Evolutionary conservation across 2,329 filamentous ascomycete genomes (phyloP), one percentile per base, ranked within the genome.

Genomic region (Eurotiales sp.): DNA sequence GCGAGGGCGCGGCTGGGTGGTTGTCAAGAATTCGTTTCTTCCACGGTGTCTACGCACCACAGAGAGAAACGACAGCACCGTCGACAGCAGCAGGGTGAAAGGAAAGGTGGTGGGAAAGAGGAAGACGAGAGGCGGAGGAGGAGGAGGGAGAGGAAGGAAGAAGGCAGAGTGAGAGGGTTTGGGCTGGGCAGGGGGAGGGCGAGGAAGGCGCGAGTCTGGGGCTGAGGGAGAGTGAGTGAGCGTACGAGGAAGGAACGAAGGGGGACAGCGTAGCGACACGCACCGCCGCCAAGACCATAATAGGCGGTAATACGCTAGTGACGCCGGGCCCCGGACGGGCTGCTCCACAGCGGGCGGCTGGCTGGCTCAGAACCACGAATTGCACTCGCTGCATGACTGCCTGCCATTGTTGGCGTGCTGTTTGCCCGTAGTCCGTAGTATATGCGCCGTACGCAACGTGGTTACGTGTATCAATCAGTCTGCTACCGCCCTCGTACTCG

Each of bases 31-130:
- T 43, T 59, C 59, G 56, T 59, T 59, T 60, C 59, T 59, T 57
- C 34, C 56, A 54, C 55, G 53, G 56, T 55, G 58, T 62, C 60
- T 61, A 62, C 60, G 58, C 55, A 64, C 59, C 59, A 61, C 62
- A 63, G 25, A 43, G 46, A 40, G 14, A 39, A 50, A 64, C 58
- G 57, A 63, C 59, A 60, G 56, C 63, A 65, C 56, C 61, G 55
- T 59, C 55, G 56, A 60, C 51, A 55, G 50, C 44, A 52, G 47
- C 48, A 54, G 58, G 50, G 55, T 52, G 55, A 47, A 47, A 15
- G 41, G 45, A 51, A 45, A 39, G 43, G 25, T 27, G 25, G 25
- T 27, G 22, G 45, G 40, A 50, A 49, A 53, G 30, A 44, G 14
- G 14, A 15, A 27, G 46, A 40, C 49, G 19, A 30, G 50, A n/a